Conservation (phyloP, 257 asterid species). For the Striga asiatica region DNA sequence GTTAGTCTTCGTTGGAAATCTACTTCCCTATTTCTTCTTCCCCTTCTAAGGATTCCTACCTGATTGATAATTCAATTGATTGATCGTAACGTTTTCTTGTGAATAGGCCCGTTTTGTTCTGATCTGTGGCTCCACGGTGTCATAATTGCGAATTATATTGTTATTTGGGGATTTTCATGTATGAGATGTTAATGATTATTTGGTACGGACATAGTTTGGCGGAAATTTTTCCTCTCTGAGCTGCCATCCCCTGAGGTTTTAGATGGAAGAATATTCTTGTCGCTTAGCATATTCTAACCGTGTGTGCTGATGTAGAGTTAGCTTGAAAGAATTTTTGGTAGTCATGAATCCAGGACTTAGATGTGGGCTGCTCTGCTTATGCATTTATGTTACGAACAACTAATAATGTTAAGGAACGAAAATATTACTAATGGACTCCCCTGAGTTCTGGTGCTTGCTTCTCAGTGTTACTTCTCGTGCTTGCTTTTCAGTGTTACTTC, state of each 20-base stretch:
- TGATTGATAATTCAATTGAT: not conserved
- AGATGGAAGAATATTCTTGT: too few species aligned
- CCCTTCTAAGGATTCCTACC: not conserved
- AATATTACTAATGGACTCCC: too few species aligned
- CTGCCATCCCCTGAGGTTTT: too few species aligned
- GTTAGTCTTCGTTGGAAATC: conserved; percentile 17
- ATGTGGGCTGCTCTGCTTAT: not conserved
- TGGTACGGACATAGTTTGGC: not conserved
- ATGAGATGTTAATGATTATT: not conserved
- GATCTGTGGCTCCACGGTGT: conserved; percentile 19
- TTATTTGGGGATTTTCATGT: conserved; percentile 3
- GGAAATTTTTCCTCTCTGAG: not conserved
- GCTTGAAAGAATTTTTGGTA: not conserved
- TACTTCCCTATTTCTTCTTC: not conserved
- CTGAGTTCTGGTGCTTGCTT: too few species aligned
- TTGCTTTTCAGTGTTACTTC: too few species aligned
- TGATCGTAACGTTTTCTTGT: conserved; percentile 1
- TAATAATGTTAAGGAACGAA: too few species aligned
- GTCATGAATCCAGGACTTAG: not conserved
- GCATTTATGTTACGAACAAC: not conserved
- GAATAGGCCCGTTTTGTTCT: not conserved
- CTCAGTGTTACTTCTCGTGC: too few species aligned
- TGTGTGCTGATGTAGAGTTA: not conserved
- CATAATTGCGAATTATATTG: not conserved
- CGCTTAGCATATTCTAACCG: not conserved